These are phyloP conservation scores for Eutrema salsugineum DNA, from an alignment of 441 rosid species.

Conservation along the genomic window DNA sequence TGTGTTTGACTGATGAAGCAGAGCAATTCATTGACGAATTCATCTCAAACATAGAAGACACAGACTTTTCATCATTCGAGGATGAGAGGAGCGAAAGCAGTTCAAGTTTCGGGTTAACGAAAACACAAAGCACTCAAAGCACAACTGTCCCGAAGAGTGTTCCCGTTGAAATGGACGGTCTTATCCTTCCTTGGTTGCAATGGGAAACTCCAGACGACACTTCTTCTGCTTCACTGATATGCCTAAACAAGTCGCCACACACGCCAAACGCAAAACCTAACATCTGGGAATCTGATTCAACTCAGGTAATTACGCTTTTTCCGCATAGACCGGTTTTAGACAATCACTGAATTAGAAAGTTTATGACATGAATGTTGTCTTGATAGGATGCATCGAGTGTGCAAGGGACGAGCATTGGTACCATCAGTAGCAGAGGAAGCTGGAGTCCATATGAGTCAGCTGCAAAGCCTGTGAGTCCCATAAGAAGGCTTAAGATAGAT, in stretches of 20 bases:
- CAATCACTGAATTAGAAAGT: background rate
- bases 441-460: slow-evolving; percentile 55
- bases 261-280: slow-evolving; percentile 32
- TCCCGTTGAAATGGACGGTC: slow-evolving; percentile 84
- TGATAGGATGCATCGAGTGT: slow-evolving; percentile 40
- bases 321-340: background rate
- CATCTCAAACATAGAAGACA: slow-evolving; percentile 87
- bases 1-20: slow-evolving; percentile 84
- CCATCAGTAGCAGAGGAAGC: slow-evolving; percentile 74
- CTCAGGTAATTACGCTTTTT: slow-evolving; percentile 50
- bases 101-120: slow-evolving; percentile 63
- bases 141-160: slow-evolving; percentile 28
- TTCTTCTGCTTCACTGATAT: slow-evolving; percentile 35
- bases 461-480: slow-evolving; percentile 32
- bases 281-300: slow-evolving; percentile 30
- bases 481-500: slow-evolving; percentile 38
- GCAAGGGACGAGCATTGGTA: slow-evolving; percentile 38
- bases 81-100: slow-evolving; percentile 94
- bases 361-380: background rate
- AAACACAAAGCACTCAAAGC: slow-evolving; percentile 44
- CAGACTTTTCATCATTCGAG: slow-evolving; percentile 90
- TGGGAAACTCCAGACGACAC: slow-evolving; percentile 83
- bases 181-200: slow-evolving; percentile 83
- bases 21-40: slow-evolving; percentile 87
- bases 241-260: slow-evolving; percentile 32